Percentiles rank a stretch among this genome's conserved stretches.
Evolutionary conservation across 192 early-diverging fungal species (phyloP).

Genomic region (Coemansia reversa): DNA sequence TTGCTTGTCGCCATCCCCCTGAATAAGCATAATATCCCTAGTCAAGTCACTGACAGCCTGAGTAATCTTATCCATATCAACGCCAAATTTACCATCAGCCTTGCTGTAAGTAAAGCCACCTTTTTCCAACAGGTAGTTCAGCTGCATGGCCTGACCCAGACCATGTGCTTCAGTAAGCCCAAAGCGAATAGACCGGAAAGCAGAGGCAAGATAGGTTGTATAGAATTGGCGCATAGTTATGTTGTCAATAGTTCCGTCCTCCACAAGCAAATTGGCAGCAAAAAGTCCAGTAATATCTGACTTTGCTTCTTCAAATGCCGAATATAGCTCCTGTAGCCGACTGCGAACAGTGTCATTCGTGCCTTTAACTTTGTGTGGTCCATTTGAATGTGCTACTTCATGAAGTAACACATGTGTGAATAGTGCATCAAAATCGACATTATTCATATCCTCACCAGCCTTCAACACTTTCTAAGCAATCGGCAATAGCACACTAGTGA

Average conservation of each 20-base stretch:
- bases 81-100: constrained; percentile 55
- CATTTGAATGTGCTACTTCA: constrained; percentile 71
- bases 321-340: constrained; percentile 65
- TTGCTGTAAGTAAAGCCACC: constrained; percentile 63
- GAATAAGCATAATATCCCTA: constrained; percentile 64
- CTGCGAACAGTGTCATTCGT: constrained; percentile 62
- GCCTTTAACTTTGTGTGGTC: constrained; percentile 59
- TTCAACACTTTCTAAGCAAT: constrained; percentile 58
- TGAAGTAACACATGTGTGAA: constrained; percentile 70
- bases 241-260: constrained; percentile 59
- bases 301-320: constrained; percentile 76
- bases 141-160: constrained; percentile 68
- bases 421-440: constrained; percentile 67
- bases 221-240: constrained; percentile 64
- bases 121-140: constrained; percentile 65
- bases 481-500: constrained; percentile 61
- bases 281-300: constrained; percentile 70
- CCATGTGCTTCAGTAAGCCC: constrained; percentile 71
- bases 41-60: constrained; percentile 62
- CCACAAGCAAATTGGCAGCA: constrained; percentile 60
- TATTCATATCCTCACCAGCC: constrained; percentile 52
- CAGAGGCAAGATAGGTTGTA: constrained; percentile 69
- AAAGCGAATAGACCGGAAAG: constrained; percentile 71
- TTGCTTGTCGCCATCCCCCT: constrained; percentile 68
- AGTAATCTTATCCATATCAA: constrained; percentile 60